These are phyloP conservation scores for Xylaria cubensis DNA, from an alignment of 495 filamentous ascomycete genomes.

Conservation along the genomic window DNA sequence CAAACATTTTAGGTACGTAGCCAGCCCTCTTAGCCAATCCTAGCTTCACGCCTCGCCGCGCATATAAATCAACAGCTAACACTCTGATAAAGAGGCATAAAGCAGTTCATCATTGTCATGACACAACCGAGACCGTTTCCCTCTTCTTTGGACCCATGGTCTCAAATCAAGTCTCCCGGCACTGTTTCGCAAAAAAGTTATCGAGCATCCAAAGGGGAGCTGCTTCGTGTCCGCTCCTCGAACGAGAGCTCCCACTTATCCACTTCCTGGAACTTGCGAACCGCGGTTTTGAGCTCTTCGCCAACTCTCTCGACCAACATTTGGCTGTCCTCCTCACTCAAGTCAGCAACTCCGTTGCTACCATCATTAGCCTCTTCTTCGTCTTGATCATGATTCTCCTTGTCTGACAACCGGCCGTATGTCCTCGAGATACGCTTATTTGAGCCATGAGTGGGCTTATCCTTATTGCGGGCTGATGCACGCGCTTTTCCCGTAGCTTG, in stretches of 20 bases:
- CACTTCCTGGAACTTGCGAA: constrained; percentile 59
- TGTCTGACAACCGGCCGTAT: constrained; percentile 49
- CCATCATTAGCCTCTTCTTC: constrained; percentile 29
- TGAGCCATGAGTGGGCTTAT: constrained; percentile 26
- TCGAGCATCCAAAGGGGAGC: constrained; percentile 45
- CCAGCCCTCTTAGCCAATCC: constrained; percentile 8
- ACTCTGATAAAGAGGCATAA: constrained; percentile 13
- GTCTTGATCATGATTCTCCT: constrained; percentile 49
- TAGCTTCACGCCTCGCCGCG: constrained; percentile 6
- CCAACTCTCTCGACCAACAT: constrained; percentile 37
- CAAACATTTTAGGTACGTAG: constrained; percentile 21
- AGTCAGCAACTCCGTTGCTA: background rate
- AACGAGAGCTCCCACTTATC: constrained; percentile 58
- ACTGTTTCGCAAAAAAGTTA: constrained; percentile 27
- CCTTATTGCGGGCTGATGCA: constrained; percentile 28
- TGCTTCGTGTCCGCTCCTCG: constrained; percentile 49
- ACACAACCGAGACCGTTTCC: background rate
- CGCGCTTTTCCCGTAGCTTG: constrained; percentile 16
- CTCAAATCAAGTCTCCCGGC: background rate
- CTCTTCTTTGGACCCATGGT: background rate
- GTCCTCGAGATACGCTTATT: constrained; percentile 42
- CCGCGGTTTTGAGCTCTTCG: constrained; percentile 53
- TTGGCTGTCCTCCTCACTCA: constrained; percentile 36
- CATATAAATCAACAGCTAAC: constrained; percentile 18
- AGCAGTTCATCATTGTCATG: constrained; percentile 12